These are phyloP conservation scores for Phytophthora fragariaefolia DNA, from an alignment of 352 stramenopile species.

Conservation along the genomic window DNA sequence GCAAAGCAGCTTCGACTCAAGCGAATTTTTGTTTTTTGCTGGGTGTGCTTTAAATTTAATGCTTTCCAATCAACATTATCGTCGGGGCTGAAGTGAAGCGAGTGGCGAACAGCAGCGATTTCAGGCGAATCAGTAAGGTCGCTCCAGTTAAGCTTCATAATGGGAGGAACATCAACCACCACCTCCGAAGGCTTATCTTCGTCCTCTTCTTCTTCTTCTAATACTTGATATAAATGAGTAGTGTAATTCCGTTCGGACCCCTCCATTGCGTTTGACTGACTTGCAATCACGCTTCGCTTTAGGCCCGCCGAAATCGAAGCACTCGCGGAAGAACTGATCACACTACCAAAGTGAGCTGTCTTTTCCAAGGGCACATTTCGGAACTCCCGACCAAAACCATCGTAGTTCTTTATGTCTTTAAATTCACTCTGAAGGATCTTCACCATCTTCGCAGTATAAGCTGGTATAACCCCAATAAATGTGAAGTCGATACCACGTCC, in stretches of 20 bases:
- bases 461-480: constrained; percentile 41
- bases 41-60: constrained; percentile 39
- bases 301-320: constrained; percentile 36
- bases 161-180: background rate
- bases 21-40: constrained; percentile 45
- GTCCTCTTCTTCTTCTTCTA: constrained; percentile 21
- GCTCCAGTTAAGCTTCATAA: constrained; percentile 27
- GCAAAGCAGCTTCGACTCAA: constrained; percentile 40
- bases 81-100: constrained; percentile 36
- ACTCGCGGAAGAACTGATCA: constrained; percentile 27
- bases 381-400: constrained; percentile 34
- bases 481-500: constrained; percentile 47
- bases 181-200: background rate
- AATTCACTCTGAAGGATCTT: constrained; percentile 38
- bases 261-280: constrained; percentile 5
- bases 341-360: constrained; percentile 23
- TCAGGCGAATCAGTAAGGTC: constrained; percentile 1
- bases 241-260: background rate
- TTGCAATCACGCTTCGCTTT: constrained; percentile 29
- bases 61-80: constrained; percentile 38
- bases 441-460: constrained; percentile 40
- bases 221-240: constrained; percentile 1
- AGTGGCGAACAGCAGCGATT: constrained; percentile 41
- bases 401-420: background rate
- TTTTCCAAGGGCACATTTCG: constrained; percentile 25